Base-by-base conservation (phyloP, 139 green algal genomes). In the Trebouxia sp. region DNA sequence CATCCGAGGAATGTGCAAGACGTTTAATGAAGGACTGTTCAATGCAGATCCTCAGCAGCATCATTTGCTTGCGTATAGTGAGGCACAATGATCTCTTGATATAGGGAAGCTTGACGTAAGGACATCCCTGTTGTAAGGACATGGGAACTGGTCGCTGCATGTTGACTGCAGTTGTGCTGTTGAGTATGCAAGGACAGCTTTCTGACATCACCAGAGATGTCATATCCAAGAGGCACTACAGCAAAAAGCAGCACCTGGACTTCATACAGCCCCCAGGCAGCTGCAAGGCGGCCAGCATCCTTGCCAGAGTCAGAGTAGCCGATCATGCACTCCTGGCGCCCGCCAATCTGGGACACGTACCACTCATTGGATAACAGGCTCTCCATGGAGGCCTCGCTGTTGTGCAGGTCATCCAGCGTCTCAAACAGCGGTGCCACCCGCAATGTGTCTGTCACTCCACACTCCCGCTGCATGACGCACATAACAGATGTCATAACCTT, bases 241-340 rank as follows among this genome's bases (percentile, higher is more conserved):
- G 17, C 15, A 32, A 28, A 65, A 67, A 26, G 45, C n/a, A 5
- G 35, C 37, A 85, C 86, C 81, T 90, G 87, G 0, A 83, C 81
- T 65, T 82, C 65, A 86, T 97, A 98, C 78, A 99, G 87, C 26
- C 92, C 96, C 95, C 95, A 98, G 75, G 92, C 93, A 0, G 95
- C 96, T 9, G 95, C 92, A 39, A 99, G 88, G 26, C 96, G 88
- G 14, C 96, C 96, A 5, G 96, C 96, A 75, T 99, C 96, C 91
- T 99, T 99, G 79, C 96, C 96, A 35, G 89, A 97, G 89, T 99
- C 96, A 65, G 88, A 95, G 89, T 99, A 99, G 0, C 96, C 96
- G 43, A 99, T 92, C 96, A 99, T 99, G 58, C 98, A 90, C 84
- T 95, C 87, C 84, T 93, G 90, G n/a, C 80, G n/a, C 0, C 79